phyloP scores from a whole-genome alignment of 768 basidiomycete genomes.

The Hebeloma cylindrosporum region DNA sequence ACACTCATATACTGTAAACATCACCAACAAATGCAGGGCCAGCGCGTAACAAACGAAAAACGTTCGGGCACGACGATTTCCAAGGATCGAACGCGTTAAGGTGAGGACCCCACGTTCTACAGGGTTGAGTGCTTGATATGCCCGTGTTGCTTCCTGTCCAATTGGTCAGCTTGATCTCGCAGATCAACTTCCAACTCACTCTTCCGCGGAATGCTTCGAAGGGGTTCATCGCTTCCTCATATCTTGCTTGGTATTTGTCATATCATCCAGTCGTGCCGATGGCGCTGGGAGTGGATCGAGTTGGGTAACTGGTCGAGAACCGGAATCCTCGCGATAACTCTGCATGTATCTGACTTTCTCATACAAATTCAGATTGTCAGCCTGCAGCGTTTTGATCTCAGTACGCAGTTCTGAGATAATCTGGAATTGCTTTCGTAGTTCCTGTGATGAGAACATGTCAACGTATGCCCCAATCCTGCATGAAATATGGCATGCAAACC shows the following conservation, averaged over 20 bases:
- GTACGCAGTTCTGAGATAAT: constrained; percentile 90
- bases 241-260: constrained; percentile 87
- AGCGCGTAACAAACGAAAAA: constrained; percentile 88
- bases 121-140: constrained; percentile 88
- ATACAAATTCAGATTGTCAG: constrained; percentile 96
- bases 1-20: constrained; percentile 79
- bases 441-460: constrained; percentile 43
- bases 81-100: constrained; percentile 82
- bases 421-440: constrained; percentile 94
- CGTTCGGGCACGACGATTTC: constrained; percentile 86
- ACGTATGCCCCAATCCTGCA: not conserved
- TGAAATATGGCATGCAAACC: constrained; percentile 39
- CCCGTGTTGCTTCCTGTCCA: constrained; percentile 87
- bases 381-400: constrained; percentile 89
- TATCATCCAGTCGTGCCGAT: constrained; percentile 56
- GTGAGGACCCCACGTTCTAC: constrained; percentile 86
- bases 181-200: constrained; percentile 49
- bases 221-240: constrained; percentile 97
- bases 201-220: constrained; percentile 96
- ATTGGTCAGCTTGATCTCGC: not conserved
- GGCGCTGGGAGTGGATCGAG: constrained; percentile 64
- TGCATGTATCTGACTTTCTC: constrained; percentile 99
- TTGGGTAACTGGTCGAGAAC: constrained; percentile 57
- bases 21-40: constrained; percentile 75
- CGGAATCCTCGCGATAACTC: constrained; percentile 81